Evolutionary conservation across 2,329 filamentous ascomycete genomes (phyloP).

Genomic region (Cryphonectria naterciae): DNA sequence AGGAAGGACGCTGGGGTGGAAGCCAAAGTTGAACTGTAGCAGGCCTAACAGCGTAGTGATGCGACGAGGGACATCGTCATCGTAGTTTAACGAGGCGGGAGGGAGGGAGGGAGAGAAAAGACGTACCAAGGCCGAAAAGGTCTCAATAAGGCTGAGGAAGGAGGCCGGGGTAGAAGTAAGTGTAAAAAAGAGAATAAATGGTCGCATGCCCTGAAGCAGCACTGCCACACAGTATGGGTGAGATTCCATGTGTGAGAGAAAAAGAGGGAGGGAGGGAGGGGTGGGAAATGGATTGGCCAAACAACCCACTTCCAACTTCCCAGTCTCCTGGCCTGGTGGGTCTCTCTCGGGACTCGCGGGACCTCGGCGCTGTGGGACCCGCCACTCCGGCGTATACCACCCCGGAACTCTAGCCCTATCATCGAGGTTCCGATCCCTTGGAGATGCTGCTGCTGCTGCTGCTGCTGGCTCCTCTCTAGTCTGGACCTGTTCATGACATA

Average conservation of each 20-base stretch:
- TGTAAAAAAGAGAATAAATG: background rate
- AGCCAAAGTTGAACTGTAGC: background rate
- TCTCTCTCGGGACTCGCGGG: background rate
- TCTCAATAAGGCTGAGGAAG: background rate
- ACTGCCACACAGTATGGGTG: background rate
- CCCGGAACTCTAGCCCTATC: background rate
- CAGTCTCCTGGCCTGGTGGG: background rate
- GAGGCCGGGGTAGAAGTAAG: background rate
- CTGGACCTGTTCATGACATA: background rate
- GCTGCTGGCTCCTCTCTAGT: background rate
- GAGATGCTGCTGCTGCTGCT: background rate
- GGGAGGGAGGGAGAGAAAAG: background rate
- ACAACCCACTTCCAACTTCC: background rate
- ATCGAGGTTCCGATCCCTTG: background rate
- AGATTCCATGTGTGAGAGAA: background rate
- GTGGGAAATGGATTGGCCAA: background rate
- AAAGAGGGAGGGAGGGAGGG: background rate
- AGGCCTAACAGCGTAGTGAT: constrained; percentile 2
- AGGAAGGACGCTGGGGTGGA: background rate
- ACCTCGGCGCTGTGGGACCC: background rate
- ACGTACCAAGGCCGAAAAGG: background rate
- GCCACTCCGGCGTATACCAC: background rate
- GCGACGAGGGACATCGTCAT: background rate
- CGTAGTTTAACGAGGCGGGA: background rate
- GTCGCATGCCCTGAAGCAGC: background rate